phyloP scores from a whole-genome alignment of 768 basidiomycete species.

The Trametes elegans region DNA sequence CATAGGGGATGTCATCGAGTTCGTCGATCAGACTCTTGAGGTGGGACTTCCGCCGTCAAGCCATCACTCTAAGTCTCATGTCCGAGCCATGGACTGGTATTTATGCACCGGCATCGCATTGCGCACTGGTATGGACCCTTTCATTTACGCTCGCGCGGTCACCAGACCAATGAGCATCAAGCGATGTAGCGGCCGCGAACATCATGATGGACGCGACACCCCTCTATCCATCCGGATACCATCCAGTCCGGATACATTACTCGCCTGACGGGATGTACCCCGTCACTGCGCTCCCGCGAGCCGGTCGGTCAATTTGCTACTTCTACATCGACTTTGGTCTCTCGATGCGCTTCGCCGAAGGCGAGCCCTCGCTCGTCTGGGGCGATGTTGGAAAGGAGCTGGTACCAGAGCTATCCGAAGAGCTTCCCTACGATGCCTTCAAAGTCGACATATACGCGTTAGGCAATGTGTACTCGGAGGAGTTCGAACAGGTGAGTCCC shows the following conservation, averaged over 20 bases:
- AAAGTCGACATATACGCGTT: slow-evolving; percentile 25
- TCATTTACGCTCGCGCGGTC: no score
- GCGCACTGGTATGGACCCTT: slow-evolving; percentile 18
- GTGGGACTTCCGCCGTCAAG: background rate
- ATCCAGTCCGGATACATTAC: slow-evolving; percentile 26
- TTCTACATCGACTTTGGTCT: slow-evolving; percentile 26
- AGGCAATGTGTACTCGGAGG: slow-evolving; percentile 21
- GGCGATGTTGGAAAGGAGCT: slow-evolving; percentile 22
- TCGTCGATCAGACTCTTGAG: slow-evolving; percentile 20
- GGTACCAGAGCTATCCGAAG: slow-evolving; percentile 23
- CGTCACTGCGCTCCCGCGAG: slow-evolving; percentile 30
- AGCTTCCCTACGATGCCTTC: slow-evolving; percentile 23
- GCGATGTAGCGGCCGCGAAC: slow-evolving; percentile 19
- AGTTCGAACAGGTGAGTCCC: slow-evolving; percentile 19
- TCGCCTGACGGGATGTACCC: slow-evolving; percentile 34
- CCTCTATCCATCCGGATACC: slow-evolving; percentile 19
- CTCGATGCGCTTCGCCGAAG: slow-evolving; percentile 13
- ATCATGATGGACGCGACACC: slow-evolving; percentile 25
- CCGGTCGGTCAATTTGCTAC: slow-evolving; percentile 34
- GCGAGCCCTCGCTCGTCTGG: slow-evolving; percentile 12
- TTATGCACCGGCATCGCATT: slow-evolving; percentile 4
- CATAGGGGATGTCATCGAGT: slow-evolving; percentile 23
- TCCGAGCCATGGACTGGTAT: background rate
- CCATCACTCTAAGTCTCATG: no score
- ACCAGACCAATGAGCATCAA: background rate